A percentile compares a stretch with the other conserved stretches of the same genome.
Evolutionary conservation across 176 grass and related monocot genomes (phyloP).

Genomic region (Hsuehochloa calcarea): DNA sequence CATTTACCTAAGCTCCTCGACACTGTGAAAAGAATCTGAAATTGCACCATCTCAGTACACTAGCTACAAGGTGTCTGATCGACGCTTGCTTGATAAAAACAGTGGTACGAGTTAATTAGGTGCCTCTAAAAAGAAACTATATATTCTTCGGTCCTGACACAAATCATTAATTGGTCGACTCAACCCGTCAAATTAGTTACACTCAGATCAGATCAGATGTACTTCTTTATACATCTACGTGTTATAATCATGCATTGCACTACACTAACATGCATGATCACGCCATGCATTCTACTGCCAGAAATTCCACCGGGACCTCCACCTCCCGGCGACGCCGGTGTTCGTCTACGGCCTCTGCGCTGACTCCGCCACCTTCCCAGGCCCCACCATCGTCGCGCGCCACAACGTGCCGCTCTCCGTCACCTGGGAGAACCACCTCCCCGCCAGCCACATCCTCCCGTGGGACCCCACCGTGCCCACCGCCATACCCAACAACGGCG

Average conservation of each 20-base stretch:
- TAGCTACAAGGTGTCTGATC: no score
- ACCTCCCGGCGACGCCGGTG: conserved; percentile 38
- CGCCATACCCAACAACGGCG: conserved; percentile 42
- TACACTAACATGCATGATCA: no score
- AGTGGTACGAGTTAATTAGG: no score
- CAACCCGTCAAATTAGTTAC: background rate
- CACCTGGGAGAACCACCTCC: conserved; percentile 78
- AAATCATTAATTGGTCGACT: no score
- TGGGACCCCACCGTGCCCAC: conserved; percentile 63
- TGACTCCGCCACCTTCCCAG: conserved; percentile 52
- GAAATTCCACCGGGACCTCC: conserved; percentile 54
- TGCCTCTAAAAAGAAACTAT: no score
- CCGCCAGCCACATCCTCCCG: conserved; percentile 58
- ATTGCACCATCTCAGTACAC: no score
- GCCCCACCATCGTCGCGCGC: conserved; percentile 57
- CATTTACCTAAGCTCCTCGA: no score
- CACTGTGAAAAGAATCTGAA: no score
- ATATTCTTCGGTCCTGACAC: no score
- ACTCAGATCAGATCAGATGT: background rate
- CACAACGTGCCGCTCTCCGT: conserved; percentile 36
- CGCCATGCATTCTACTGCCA: background rate
- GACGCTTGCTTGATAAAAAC: no score
- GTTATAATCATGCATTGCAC: no score
- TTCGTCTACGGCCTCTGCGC: conserved; percentile 37
- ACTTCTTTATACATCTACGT: no score